Conservation (phyloP, 129 eudicot genomes). For the Tagetes patula region DNA sequence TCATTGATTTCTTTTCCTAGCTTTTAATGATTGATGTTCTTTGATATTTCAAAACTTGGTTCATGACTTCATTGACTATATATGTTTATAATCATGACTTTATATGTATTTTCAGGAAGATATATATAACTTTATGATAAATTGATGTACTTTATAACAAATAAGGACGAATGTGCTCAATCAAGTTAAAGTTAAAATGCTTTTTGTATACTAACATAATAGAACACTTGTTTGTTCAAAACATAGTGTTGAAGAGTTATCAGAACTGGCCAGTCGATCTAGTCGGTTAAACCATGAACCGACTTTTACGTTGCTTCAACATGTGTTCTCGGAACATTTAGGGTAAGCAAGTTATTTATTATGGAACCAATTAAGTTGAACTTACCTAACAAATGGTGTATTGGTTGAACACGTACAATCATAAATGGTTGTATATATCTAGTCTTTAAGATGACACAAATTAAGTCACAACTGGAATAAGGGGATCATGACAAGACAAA, state of each 20-base stretch:
- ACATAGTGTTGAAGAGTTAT: not conserved
- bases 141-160: not conserved
- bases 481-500: not conserved
- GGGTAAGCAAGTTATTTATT: too few relatives aligned
- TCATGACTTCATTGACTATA: conserved; percentile 33
- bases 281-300: not conserved
- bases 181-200: not conserved
- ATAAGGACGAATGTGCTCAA: not conserved
- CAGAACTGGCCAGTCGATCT: too few relatives aligned
- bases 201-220: not conserved
- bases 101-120: not conserved
- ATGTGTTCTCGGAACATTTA: not conserved
- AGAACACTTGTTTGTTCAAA: not conserved
- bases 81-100: conserved; percentile 16
- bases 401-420: not conserved
- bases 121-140: not conserved
- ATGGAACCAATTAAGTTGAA: not conserved
- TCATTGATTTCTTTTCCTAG: conserved; percentile 25
- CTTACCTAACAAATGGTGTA: not conserved
- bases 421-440: not conserved
- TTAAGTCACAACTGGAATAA: not conserved
- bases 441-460: not conserved
- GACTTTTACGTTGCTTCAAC: not conserved
- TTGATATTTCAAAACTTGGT: conserved; percentile 15
- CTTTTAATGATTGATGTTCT: conserved; percentile 28